Conservation (phyloP, 2,329 filamentous ascomycete genomes). For the Sclerotiophoma versabilis region DNA sequence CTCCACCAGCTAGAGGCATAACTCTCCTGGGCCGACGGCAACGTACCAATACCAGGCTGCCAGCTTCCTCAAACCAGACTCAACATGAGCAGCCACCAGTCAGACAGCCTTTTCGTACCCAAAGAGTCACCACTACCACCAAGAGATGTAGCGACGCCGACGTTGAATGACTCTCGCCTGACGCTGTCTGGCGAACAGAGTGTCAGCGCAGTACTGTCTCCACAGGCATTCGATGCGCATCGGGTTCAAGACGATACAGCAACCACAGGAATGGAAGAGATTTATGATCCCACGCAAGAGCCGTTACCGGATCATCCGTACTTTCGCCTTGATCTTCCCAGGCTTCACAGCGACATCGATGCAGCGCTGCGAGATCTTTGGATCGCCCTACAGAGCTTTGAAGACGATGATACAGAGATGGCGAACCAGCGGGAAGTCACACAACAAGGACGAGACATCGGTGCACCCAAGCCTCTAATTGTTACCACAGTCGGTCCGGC, state of each 20-base stretch:
- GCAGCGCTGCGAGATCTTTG: constrained; percentile 3
- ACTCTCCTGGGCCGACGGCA: not conserved
- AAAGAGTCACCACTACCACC: not conserved
- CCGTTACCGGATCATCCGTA: constrained; percentile 2
- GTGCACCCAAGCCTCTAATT: constrained; percentile 1
- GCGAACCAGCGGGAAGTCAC: constrained; percentile 8
- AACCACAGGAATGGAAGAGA: not conserved
- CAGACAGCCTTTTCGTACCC: constrained; percentile 2
- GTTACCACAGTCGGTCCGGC: constrained; percentile 13
- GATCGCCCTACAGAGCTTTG: constrained; percentile 5
- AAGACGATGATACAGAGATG: constrained; percentile 10
- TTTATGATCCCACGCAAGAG: constrained; percentile 2
- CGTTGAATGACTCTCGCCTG: not conserved
- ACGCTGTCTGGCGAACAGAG: not conserved
- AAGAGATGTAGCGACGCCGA: not conserved
- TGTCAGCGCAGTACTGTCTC: not conserved
- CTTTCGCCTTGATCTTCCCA: constrained; percentile 1
- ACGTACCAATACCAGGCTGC: not conserved
- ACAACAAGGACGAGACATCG: constrained; percentile 6
- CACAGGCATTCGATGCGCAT: not conserved
- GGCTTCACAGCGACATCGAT: not conserved
- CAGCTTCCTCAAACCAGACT: not conserved
- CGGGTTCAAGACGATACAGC: not conserved
- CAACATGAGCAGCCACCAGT: not conserved
- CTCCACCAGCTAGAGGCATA: no score